Base-by-base conservation (phyloP, 306 rosid genomes). In the Fagus crenata region DNA sequence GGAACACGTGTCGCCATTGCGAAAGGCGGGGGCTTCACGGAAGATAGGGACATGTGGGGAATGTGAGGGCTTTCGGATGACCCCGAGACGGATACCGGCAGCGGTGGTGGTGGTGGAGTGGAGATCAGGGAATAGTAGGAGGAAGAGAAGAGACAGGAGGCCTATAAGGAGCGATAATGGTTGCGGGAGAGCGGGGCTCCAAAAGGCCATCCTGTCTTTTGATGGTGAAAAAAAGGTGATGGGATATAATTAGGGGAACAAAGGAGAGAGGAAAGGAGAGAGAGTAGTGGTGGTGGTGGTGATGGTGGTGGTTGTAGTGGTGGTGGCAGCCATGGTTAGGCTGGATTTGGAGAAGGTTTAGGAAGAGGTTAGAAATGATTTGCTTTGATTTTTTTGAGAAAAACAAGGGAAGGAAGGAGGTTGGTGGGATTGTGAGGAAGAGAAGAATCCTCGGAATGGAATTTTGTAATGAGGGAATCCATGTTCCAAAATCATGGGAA, bases 201-300 rank as follows among this genome's bases (percentile, higher is more conserved):
- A 75, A 51, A 75, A 53, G 90, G 96, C 98, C 98, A 91, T 93
- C 91, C 95, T 87, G 95, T 3, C 83, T 88, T 77, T 73, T 74
- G 36, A 55, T 42, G 86, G 70, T 13, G 72, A 67, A 42, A 17
- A 53, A 67, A 84, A 18, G 71, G 79, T 51, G 55, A 51, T 4
- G 39, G 49, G 73, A 68, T 36, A 36, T 17, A 59, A 59, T 83
- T 69, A 80, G 81, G 56, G 71, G 32, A 73, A 51, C 36, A 56
- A 69, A 42, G 76, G 78, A 58, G 89, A 46, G 2, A 46, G 51
- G 11, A 46, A 46, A 46, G 28, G 28, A 22, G 28, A 22, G 28
- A 22, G 28, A 22, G 51, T 46, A 4, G 51, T 46, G 51, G 51
- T 46, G 51, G 84, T 61, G 80, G 81, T 71, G 77, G 86, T 49